Evolutionary conservation across 2,329 filamentous ascomycete species (phyloP).

Genomic region (Pleomassaria siparia): DNA sequence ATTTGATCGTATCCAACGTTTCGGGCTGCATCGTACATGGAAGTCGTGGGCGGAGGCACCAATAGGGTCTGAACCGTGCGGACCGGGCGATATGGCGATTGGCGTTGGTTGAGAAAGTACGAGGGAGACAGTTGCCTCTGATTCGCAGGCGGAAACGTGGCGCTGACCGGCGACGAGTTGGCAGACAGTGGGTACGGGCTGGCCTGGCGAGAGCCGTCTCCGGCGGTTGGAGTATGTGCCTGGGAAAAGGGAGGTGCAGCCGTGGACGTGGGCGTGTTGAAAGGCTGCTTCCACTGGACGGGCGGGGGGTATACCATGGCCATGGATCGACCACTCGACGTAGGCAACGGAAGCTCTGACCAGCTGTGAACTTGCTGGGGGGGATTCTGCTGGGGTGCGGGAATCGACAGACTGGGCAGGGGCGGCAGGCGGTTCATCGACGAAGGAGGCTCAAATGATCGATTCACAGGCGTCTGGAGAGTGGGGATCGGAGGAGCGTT

Average conservation of each 20-base stretch:
- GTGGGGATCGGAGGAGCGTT: conserved; percentile 39
- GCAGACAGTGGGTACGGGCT: conserved; percentile 58
- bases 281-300: conserved; percentile 53
- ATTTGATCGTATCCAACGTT: conserved; percentile 51
- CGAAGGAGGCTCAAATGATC: conserved; percentile 38
- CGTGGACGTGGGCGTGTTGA: conserved; percentile 39
- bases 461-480: conserved; percentile 36
- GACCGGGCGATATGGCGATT: conserved; percentile 90
- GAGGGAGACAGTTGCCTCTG: conserved; percentile 81
- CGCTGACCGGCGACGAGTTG: conserved; percentile 69
- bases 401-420: conserved; percentile 70
- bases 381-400: conserved; percentile 48
- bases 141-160: conserved; percentile 62
- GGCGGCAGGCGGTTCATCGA: conserved; percentile 60
- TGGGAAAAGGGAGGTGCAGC: conserved; percentile 29
- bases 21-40: conserved; percentile 61
- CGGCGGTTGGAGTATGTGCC: conserved; percentile 29
- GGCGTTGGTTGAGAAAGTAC: conserved; percentile 81
- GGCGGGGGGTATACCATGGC: conserved; percentile 70
- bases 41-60: conserved; percentile 79
- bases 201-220: conserved; percentile 50
- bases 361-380: conserved; percentile 43
- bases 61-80: conserved; percentile 88
- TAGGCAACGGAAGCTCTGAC: conserved; percentile 47
- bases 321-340: conserved; percentile 70